These are phyloP conservation scores for Saccharomycopsis sp. DNA, from an alignment of 805 yeast genomes.

Conservation along the genomic window DNA sequence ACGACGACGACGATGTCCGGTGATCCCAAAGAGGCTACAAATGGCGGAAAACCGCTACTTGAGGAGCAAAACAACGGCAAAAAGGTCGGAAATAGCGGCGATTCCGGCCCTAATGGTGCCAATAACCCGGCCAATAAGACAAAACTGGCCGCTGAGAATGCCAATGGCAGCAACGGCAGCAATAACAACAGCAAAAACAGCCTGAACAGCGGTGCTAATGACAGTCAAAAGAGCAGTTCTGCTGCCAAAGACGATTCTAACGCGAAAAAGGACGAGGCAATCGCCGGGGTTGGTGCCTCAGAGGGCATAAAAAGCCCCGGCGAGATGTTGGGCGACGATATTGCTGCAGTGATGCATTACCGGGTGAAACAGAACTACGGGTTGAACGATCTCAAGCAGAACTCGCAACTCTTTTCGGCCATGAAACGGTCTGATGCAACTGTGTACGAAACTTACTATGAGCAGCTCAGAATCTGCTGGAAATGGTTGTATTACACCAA, in stretches of 20 bases:
- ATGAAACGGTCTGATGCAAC: slow-evolving; percentile 54
- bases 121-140: background rate
- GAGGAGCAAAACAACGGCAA: background rate
- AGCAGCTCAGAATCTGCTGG: slow-evolving; percentile 78
- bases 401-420: slow-evolving; percentile 15
- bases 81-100: background rate
- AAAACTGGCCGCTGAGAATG: background rate
- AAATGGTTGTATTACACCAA: slow-evolving; percentile 79
- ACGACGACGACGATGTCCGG: too few species aligned
- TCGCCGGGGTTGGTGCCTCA: too few species aligned
- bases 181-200: background rate
- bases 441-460: slow-evolving; percentile 44
- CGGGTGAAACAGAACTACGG: slow-evolving; percentile 74
- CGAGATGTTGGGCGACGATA: slow-evolving; percentile 59
- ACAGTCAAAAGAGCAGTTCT: too few species aligned
- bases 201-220: background rate
- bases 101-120: too few species aligned
- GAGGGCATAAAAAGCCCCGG: too few species aligned
- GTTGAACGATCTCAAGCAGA: slow-evolving; percentile 39
- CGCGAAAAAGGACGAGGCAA: slow-evolving; percentile 23
- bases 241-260: slow-evolving; percentile 23
- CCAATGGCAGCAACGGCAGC: background rate
- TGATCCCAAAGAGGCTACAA: background rate
- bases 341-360: slow-evolving; percentile 61
- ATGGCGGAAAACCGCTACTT: background rate